phyloP scores from a whole-genome alignment of 2,329 filamentous ascomycete species.

The Hypomyces perniciosus region DNA sequence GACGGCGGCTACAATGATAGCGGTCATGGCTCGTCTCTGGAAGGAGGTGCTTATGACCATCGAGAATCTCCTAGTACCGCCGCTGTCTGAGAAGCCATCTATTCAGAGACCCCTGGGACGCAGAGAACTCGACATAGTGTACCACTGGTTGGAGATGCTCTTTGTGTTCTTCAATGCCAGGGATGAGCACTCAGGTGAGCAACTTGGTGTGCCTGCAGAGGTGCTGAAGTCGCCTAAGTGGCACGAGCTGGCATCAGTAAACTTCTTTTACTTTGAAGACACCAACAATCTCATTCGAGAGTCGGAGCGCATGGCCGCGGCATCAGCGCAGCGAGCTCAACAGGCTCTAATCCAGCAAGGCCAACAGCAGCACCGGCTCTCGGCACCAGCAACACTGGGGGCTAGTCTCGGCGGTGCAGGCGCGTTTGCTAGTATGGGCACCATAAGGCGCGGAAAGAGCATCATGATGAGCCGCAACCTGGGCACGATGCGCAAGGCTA shows the following conservation, averaged over 20 bases:
- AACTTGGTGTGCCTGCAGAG: constrained; percentile 81
- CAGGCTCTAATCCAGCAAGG: constrained; percentile 53
- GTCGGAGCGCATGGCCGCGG: constrained; percentile 92
- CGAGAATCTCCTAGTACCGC: constrained; percentile 83
- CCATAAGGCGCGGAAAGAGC: constrained; percentile 62
- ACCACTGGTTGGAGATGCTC: constrained; percentile 85
- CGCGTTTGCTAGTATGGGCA: constrained; percentile 60
- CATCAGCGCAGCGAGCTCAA: constrained; percentile 69
- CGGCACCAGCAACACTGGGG: constrained; percentile 52
- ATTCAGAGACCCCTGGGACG: constrained; percentile 75
- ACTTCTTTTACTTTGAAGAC: constrained; percentile 97
- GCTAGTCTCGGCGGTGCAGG: constrained; percentile 30
- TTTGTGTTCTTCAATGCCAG: constrained; percentile 93
- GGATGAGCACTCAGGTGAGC: constrained; percentile 74
- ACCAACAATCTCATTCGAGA: constrained; percentile 88
- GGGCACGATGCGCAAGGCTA: constrained; percentile 91
- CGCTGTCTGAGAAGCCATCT: constrained; percentile 89
- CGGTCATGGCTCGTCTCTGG: constrained; percentile 97
- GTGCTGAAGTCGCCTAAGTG: constrained; percentile 96
- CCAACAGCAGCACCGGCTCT: constrained; percentile 56
- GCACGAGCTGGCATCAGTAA: constrained; percentile 90
- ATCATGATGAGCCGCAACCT: constrained; percentile 94
- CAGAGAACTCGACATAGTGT: constrained; percentile 89
- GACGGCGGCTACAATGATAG: constrained; percentile 92
- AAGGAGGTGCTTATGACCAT: constrained; percentile 94